Percentiles rank a stretch among this genome's conserved stretches.
Conservation (phyloP, 1,284 basidiomycete genomes). For the Trichosporon inkin region DNA sequence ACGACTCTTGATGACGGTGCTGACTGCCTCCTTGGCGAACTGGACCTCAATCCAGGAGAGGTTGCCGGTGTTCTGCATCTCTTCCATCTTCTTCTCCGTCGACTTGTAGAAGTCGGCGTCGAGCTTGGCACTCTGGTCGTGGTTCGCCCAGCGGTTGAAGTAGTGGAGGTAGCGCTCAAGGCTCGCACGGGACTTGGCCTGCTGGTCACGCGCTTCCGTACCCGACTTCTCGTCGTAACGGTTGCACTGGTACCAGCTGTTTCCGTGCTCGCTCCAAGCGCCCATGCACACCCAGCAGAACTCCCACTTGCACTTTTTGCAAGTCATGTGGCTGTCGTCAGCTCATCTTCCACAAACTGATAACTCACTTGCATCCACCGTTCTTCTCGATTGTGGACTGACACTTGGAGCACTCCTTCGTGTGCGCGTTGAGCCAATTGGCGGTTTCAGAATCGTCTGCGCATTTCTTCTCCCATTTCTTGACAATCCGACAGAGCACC, state of each 20-base stretch:
- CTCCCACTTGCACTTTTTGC: constrained; percentile 93
- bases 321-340: constrained; percentile 87
- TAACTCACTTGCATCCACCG: constrained; percentile 93
- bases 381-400: constrained; percentile 99
- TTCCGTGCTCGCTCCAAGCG: constrained; percentile 96
- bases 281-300: constrained; percentile 68
- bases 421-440: constrained; percentile 99
- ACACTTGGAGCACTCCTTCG: constrained; percentile 94
- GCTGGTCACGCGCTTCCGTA: constrained; percentile 80
- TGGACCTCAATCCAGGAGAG: constrained; percentile 98
- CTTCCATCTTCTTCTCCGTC: constrained; percentile 99
- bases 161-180: constrained; percentile 93
- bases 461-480: constrained; percentile 95
- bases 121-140: constrained; percentile 95
- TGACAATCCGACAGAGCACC: constrained; percentile 80
- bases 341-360: neutral
- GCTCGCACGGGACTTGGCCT: constrained; percentile 79
- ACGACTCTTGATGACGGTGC: constrained; percentile 81
- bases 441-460: constrained; percentile 96
- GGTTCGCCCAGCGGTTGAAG: constrained; percentile 97
- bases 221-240: constrained; percentile 92
- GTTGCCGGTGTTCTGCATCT: constrained; percentile 88
- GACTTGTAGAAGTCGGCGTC: constrained; percentile 86
- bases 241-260: constrained; percentile 96
- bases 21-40: constrained; percentile 96